Conservation (phyloP, 2,329 filamentous ascomycete genomes). For the Scleromitrula shiraiana region DNA sequence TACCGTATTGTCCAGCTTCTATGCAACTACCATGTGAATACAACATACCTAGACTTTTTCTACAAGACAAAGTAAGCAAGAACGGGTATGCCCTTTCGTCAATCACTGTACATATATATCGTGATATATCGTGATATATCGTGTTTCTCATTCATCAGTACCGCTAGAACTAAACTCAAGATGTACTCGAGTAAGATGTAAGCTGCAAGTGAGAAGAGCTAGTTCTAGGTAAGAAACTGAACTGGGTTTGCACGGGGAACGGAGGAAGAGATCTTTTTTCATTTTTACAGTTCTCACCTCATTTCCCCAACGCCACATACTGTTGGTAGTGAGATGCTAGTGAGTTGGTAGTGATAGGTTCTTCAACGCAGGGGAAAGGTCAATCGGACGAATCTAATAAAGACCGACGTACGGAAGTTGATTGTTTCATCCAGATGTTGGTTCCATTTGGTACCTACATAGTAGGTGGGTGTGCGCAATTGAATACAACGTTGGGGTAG, state of each 20-base stretch:
- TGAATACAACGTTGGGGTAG: too few relatives aligned
- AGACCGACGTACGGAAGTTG: not conserved
- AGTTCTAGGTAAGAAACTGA: not conserved
- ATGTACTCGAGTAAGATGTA: not conserved
- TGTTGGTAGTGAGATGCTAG: too few relatives aligned
- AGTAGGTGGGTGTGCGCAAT: too few relatives aligned
- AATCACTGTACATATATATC: not conserved
- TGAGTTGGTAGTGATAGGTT: not conserved
- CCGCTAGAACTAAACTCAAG: not conserved
- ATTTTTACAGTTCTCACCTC: not conserved
- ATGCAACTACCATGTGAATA: slow-evolving; percentile 5
- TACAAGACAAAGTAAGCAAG: not conserved
- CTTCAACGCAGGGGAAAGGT: slow-evolving; percentile 6
- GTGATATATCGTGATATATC: not conserved
- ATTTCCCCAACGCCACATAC: not conserved
- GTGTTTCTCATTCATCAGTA: too few relatives aligned
- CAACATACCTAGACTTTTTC: slow-evolving; percentile 1
- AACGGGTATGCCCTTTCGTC: not conserved
- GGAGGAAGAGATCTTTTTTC: slow-evolving; percentile 1
- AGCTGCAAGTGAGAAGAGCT: not conserved
- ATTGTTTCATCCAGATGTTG: not conserved
- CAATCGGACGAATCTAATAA: not conserved
- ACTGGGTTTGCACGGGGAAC: slow-evolving; percentile 4
- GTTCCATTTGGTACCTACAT: not conserved
- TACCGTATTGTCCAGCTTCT: slow-evolving; percentile 1